These are phyloP conservation scores for Syzygium oleosum DNA, from an alignment of 345 rosid genomes.

Conservation along the genomic window DNA sequence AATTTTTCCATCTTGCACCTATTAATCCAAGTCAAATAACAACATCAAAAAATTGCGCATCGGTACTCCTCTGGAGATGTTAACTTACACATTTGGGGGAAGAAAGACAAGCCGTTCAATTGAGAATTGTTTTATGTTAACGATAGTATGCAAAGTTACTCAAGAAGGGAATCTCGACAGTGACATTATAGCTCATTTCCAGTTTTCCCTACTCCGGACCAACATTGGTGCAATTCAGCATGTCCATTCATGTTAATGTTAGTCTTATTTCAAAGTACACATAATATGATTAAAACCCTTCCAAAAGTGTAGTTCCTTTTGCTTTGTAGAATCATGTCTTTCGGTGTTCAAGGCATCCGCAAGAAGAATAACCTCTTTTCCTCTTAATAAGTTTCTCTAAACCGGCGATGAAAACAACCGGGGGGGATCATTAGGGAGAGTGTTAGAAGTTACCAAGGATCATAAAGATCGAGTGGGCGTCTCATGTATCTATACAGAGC, in stretches of 20 bases:
- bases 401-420: background rate
- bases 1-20: background rate
- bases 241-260: background rate
- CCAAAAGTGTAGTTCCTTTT: background rate
- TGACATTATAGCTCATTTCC: background rate
- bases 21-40: background rate
- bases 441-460: background rate
- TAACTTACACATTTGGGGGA: background rate
- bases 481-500: background rate
- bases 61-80: background rate
- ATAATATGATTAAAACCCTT: background rate
- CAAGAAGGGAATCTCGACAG: background rate
- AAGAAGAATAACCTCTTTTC: background rate
- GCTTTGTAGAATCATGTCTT: background rate
- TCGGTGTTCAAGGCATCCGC: background rate
- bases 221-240: background rate
- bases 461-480: background rate
- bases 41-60: background rate
- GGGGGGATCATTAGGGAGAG: background rate
- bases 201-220: background rate
- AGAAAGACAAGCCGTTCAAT: background rate
- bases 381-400: background rate
- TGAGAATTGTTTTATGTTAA: background rate
- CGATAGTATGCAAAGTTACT: background rate
- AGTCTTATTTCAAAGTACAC: background rate